Base-by-base conservation (phyloP, 306 rosid genomes). In the Trifolium repens region DNA sequence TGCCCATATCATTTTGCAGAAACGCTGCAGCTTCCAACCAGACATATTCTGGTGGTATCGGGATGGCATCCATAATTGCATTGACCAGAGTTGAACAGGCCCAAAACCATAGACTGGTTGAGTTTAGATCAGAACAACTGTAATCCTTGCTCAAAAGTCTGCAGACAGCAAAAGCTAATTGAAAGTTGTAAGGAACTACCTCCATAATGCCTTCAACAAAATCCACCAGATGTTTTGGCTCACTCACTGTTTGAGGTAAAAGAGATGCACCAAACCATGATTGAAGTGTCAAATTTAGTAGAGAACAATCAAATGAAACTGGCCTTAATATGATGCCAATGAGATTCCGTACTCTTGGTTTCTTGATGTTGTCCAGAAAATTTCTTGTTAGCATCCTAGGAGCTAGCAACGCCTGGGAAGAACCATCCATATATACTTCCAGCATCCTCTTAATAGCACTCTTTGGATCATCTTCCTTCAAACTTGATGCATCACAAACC, bases 11-110 rank as follows among this genome's bases (percentile, higher is more conserved):
- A 76, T 80, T 84, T 64, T 80, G 87, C 85, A 94, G 80, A 70
- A 89, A 62, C 34, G 57, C 82, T 13, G 87, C 93, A 78, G 94
- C 97, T 87, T 94, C 91, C 43, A 86, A 91, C 98, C 97, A 91
- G 39, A 89, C 80, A 49, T 57, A 80, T 79, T 91, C 97, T 11
- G 96, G 96, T 4, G 98, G 97, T 66, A 94, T 72, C 11, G 98
- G 97, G 43, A 94, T 81, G 59, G 96, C 87, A 79, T 80, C 78
- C 43, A 85, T 85, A 69, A 94, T 84, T 77, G 97, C 86, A 82
- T 70, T 80, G 67, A 90, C 87, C 84, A 94, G 66, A 85, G 78
- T 88, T 27, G 91, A 90, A 83, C 96, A 78, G n/a, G 91, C 96
- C 98, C 98, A 94, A 82, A 86, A 89, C 88, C 84, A 80, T 37